phyloP scores from a whole-genome alignment of 345 rosid species.

The Viola odorata region DNA sequence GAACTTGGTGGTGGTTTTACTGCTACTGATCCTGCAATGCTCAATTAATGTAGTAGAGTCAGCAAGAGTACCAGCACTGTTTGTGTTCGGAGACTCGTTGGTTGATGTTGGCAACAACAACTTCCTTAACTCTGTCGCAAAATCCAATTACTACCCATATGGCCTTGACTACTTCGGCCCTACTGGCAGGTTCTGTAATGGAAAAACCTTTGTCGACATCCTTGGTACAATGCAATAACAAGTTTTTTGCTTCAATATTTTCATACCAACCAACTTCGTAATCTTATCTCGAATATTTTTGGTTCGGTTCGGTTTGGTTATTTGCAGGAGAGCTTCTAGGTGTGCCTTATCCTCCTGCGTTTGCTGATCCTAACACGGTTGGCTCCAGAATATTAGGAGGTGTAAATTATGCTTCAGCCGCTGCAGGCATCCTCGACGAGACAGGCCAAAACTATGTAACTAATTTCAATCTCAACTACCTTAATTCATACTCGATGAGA shows the following conservation, averaged over 20 bases:
- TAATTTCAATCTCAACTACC: too few relatives aligned
- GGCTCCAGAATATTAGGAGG: constrained; percentile 34
- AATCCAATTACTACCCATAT: constrained; percentile 23
- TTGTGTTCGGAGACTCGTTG: constrained; percentile 27
- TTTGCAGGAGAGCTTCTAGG: constrained; percentile 22
- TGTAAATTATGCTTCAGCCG: constrained; percentile 27
- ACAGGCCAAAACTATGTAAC: constrained; percentile 22
- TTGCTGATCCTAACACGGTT: constrained; percentile 54
- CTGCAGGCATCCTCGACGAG: constrained; percentile 29
- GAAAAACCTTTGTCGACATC: constrained; percentile 25
- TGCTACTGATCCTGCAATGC: constrained; percentile 18
- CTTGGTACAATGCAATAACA: constrained; percentile 24
- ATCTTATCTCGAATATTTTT: too few relatives aligned
- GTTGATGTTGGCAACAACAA: constrained; percentile 30
- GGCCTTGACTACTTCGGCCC: constrained; percentile 21
- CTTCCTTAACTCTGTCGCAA: constrained; percentile 21
- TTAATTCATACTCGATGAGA: neutral
- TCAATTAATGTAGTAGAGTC: constrained; percentile 23
- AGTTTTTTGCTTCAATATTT: neutral
- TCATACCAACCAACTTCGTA: neutral
- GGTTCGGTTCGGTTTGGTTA: too few relatives aligned
- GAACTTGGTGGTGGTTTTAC: constrained; percentile 3
- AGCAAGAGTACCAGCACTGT: constrained; percentile 18
- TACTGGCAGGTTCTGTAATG: constrained; percentile 26
- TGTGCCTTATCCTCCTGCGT: constrained; percentile 41